These are phyloP conservation scores for Pelargonium fulgidum DNA, from an alignment of 441 rosid species.

Conservation along the genomic window DNA sequence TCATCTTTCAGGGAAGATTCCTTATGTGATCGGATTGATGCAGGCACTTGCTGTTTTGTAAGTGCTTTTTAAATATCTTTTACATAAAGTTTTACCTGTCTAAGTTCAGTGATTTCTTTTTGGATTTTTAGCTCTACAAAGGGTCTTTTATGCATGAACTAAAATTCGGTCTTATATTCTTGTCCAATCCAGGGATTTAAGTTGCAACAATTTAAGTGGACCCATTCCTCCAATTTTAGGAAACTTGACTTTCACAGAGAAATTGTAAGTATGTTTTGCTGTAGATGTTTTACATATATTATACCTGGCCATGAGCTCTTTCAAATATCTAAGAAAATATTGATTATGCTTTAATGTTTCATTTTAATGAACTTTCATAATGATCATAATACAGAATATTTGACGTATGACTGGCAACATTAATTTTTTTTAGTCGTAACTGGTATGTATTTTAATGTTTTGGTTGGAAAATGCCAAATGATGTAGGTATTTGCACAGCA, in stretches of 20 bases:
- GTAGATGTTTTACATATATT: background rate
- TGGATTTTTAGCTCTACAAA: background rate
- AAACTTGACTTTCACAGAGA: constrained; percentile 75
- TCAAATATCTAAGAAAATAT: background rate
- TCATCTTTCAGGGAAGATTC: constrained; percentile 67
- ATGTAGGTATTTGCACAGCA: constrained; percentile 58
- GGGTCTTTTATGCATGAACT: background rate
- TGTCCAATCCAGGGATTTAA: constrained; percentile 53
- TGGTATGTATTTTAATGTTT: background rate
- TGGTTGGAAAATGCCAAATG: background rate
- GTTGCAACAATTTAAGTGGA: constrained; percentile 78
- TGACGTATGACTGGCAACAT: background rate
- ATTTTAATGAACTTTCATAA: no score
- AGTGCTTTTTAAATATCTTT: constrained; percentile 18
- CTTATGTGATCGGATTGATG: constrained; percentile 85
- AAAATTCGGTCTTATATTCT: background rate
- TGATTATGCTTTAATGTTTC: background rate
- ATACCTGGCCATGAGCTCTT: background rate
- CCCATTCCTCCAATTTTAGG: constrained; percentile 83
- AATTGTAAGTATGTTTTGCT: constrained; percentile 46
- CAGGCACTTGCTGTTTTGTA: constrained; percentile 96
- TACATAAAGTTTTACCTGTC: no score
- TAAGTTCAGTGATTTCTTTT: background rate
- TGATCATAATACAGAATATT: background rate
- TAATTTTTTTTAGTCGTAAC: background rate